Evolutionary conservation across 1,139 yeast genomes (phyloP).

Genomic region (Candida glucosophila): DNA sequence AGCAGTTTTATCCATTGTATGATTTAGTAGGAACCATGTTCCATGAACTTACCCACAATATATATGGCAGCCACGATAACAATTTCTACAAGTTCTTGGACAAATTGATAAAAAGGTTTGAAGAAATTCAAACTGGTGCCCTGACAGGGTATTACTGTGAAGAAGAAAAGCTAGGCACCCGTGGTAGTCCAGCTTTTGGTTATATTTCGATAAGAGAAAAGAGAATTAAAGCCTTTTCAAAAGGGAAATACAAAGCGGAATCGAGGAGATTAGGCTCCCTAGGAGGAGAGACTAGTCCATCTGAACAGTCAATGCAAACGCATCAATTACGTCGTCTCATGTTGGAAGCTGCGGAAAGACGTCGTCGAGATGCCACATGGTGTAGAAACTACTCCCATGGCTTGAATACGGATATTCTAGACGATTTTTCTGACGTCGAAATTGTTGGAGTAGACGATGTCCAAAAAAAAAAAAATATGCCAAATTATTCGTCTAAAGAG

Average conservation of each 20-base stretch:
- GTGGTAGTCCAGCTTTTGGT: slow-evolving; percentile 8
- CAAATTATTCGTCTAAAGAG: too few relatives aligned
- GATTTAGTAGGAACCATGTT: slow-evolving; percentile 74
- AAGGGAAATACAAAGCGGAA: slow-evolving; percentile 32
- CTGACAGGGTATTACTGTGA: slow-evolving; percentile 29
- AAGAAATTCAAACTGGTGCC: slow-evolving; percentile 32
- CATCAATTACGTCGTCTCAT: slow-evolving; percentile 33
- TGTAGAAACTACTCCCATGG: slow-evolving; percentile 19
- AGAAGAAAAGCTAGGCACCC: slow-evolving; percentile 46
- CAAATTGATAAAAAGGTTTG: slow-evolving; percentile 49
- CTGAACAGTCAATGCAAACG: neutral
- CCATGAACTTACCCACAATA: slow-evolving; percentile 83
- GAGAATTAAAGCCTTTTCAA: slow-evolving; percentile 28
- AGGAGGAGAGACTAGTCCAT: slow-evolving; percentile 10
- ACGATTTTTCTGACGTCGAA: too few relatives aligned
- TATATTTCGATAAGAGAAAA: slow-evolving; percentile 25
- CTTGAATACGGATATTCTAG: too few relatives aligned
- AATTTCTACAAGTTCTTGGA: slow-evolving; percentile 61
- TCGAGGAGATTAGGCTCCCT: slow-evolving; percentile 24
- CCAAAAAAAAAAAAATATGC: too few relatives aligned
- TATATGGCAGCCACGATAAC: slow-evolving; percentile 72
- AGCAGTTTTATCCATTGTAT: slow-evolving; percentile 55
- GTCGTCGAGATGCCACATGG: slow-evolving; percentile 50
- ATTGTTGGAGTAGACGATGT: too few relatives aligned
- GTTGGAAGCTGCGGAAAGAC: slow-evolving; percentile 59